Conservation (phyloP, 768 basidiomycete species). For the Phlegmacium glaucopus region DNA sequence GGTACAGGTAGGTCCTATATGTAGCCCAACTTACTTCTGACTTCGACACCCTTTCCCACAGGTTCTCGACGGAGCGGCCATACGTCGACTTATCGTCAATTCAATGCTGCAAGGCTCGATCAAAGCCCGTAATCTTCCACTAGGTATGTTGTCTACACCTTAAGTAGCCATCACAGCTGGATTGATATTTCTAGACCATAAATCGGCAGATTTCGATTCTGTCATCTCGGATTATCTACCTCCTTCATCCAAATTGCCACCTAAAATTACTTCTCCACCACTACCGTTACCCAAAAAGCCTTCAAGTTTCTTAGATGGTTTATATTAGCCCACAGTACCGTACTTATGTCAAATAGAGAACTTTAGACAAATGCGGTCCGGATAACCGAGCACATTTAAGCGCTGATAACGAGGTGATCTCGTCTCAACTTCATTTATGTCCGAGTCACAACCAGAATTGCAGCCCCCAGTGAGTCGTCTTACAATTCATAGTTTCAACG, state of each 20-base stretch:
- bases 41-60: conserved; percentile 13
- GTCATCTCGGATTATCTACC: conserved; percentile 73
- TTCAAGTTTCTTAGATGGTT: conserved; percentile 30
- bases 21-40: background rate
- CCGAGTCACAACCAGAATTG: too few relatives aligned
- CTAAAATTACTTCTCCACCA: conserved; percentile 9
- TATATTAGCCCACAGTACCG: conserved; percentile 23
- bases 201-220: conserved; percentile 63
- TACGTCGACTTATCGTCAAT: conserved; percentile 64
- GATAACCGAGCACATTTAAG: too few relatives aligned
- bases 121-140: conserved; percentile 40
- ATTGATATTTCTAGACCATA: conserved; percentile 31
- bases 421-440: too few relatives aligned
- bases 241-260: conserved; percentile 20
- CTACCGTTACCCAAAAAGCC: conserved; percentile 17
- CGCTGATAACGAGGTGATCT: too few relatives aligned
- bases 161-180: background rate
- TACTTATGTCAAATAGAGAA: background rate
- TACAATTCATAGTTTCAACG: too few relatives aligned
- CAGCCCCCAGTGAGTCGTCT: too few relatives aligned
- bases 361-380: background rate
- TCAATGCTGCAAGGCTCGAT: conserved; percentile 54
- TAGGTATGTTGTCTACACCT: conserved; percentile 11
- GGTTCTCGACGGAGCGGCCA: conserved; percentile 60
- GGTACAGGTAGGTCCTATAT: conserved; percentile 8